These are phyloP conservation scores for Fusarium xylarioides DNA, from an alignment of 2,329 filamentous ascomycete genomes.

Conservation along the genomic window DNA sequence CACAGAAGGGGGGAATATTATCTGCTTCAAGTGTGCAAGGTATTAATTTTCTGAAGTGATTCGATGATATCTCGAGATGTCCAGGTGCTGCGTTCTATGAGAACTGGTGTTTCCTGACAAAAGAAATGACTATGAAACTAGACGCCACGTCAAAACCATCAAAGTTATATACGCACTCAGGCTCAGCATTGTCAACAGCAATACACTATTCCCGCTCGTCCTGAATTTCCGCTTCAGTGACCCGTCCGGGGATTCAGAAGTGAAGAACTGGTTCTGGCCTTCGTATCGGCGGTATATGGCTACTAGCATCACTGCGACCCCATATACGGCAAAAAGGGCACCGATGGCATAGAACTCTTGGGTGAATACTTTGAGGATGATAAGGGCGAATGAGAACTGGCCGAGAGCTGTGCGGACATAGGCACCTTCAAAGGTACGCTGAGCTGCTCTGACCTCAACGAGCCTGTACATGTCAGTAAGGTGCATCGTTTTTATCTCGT, in stretches of 20 bases:
- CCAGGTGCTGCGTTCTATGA: too few relatives aligned
- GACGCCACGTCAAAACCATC: constrained; percentile 63
- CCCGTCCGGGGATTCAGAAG: constrained; percentile 48
- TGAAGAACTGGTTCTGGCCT: constrained; percentile 94
- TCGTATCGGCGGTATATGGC: constrained; percentile 88
- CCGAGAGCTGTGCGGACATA: constrained; percentile 95
- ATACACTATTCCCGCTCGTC: constrained; percentile 70
- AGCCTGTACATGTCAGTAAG: constrained; percentile 59
- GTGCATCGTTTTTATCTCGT: background rate
- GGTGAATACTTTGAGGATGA: constrained; percentile 93
- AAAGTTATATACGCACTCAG: constrained; percentile 66
- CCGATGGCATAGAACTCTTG: constrained; percentile 96
- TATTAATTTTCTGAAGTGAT: background rate
- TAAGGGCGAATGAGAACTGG: constrained; percentile 93
- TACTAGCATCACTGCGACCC: constrained; percentile 82
- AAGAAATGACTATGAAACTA: constrained; percentile 42
- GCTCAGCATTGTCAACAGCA: constrained; percentile 65
- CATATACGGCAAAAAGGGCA: constrained; percentile 94
- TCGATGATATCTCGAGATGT: background rate
- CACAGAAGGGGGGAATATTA: background rate
- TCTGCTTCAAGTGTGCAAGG: background rate
- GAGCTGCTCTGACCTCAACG: constrained; percentile 92
- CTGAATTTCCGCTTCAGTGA: constrained; percentile 63
- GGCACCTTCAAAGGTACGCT: constrained; percentile 96
- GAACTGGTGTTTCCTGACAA: background rate